A percentile compares a stretch with the other conserved stretches of the same genome.
Evolutionary conservation across 495 filamentous ascomycete genomes (phyloP).

Genomic region (Annulohypoxylon stygium): DNA sequence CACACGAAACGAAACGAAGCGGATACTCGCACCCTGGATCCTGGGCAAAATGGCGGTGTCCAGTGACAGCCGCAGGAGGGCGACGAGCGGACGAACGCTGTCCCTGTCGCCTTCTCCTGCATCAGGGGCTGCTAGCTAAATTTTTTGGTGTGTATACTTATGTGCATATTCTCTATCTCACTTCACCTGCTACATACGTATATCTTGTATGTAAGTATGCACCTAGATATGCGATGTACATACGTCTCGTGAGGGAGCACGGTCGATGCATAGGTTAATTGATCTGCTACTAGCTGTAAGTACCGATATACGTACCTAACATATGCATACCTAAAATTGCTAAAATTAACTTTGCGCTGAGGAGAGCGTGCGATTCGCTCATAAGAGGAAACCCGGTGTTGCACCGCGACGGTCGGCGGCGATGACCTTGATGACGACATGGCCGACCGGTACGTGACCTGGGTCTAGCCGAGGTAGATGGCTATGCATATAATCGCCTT

Average conservation of each 20-base stretch:
- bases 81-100: conserved; percentile 4
- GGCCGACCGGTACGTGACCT: background rate
- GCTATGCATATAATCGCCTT: background rate
- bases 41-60: conserved; percentile 3
- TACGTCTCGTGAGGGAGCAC: background rate
- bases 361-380: background rate
- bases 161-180: background rate
- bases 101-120: conserved; percentile 24
- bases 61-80: background rate
- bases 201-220: background rate
- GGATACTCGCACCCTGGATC: conserved; percentile 12
- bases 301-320: background rate
- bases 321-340: background rate
- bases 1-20: conserved; percentile 44
- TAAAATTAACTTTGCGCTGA: background rate
- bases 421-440: background rate
- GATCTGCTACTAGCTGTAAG: background rate
- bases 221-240: background rate
- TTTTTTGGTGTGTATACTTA: background rate
- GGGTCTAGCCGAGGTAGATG: background rate
- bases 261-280: conserved; percentile 1
- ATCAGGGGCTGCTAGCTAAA: conserved; percentile 20
- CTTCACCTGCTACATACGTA: background rate
- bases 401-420: background rate
- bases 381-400: background rate